Evolutionary conservation across 768 basidiomycete species (phyloP).

Genomic region (Albatrellus ellisii): DNA sequence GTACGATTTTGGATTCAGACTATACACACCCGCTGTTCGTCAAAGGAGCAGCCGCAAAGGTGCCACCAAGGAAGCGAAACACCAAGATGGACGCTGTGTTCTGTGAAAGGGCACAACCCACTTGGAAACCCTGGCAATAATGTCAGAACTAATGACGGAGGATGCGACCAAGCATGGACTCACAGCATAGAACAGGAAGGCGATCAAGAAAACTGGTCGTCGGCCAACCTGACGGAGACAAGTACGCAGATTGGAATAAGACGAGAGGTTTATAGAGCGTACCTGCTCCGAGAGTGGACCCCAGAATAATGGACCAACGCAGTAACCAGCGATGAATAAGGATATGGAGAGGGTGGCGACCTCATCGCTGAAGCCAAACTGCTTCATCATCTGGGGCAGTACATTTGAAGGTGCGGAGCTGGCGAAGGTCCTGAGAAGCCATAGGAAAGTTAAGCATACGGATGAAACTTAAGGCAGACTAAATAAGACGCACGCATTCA

Average conservation of each 20-base stretch:
- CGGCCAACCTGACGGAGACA: constrained; percentile 27
- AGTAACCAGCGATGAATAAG: constrained; percentile 58
- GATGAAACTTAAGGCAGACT: not conserved
- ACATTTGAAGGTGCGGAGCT: constrained; percentile 46
- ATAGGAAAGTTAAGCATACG: constrained; percentile 1
- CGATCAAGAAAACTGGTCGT: constrained; percentile 39
- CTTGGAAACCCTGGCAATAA: constrained; percentile 35
- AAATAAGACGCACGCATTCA: constrained; percentile 34
- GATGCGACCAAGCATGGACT: constrained; percentile 5
- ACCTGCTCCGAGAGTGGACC: constrained; percentile 21
- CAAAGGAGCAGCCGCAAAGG: constrained; percentile 55
- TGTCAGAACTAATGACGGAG: constrained; percentile 1
- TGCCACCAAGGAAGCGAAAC: constrained; percentile 59
- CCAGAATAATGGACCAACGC: constrained; percentile 22
- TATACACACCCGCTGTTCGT: constrained; percentile 48
- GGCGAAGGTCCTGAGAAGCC: constrained; percentile 43
- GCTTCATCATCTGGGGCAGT: constrained; percentile 26
- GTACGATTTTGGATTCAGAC: not conserved
- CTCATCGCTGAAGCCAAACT: constrained; percentile 37
- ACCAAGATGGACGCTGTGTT: constrained; percentile 54
- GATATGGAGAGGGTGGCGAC: constrained; percentile 43
- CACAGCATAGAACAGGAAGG: constrained; percentile 44
- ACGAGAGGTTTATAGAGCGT: constrained; percentile 11
- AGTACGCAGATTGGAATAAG: constrained; percentile 25
- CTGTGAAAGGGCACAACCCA: constrained; percentile 45